Percentiles rank a stretch among this genome's conserved stretches.
These are phyloP conservation scores for Actinomortierella ambigua DNA, from an alignment of 371 early-diverging fungal genomes.

Conservation along the genomic window DNA sequence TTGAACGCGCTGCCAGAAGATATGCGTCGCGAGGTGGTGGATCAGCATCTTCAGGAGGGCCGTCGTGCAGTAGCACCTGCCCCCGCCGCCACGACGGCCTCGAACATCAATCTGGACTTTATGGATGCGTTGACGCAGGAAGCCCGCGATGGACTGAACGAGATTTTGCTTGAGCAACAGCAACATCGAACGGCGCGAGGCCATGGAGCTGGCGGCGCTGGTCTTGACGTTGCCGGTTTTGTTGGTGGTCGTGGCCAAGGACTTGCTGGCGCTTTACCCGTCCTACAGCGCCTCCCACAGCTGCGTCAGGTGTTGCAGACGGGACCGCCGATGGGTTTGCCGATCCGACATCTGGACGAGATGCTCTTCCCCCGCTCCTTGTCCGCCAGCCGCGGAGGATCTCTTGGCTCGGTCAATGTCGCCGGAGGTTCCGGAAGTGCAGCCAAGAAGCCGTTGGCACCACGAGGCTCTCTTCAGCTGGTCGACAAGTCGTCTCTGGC, in stretches of 20 bases:
- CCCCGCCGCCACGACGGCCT: conserved; percentile 28
- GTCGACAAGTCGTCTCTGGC: conserved; percentile 84
- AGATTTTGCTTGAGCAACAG: conserved; percentile 58
- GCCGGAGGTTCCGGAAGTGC: conserved; percentile 15
- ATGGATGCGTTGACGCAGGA: conserved; percentile 82
- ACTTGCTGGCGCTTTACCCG: conserved; percentile 10
- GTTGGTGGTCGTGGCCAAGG: conserved; percentile 17
- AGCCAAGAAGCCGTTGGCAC: conserved; percentile 52
- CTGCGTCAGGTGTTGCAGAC: conserved; percentile 32
- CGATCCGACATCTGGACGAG: conserved; percentile 21
- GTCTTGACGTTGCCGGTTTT: conserved; percentile 21
- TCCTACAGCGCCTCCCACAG: conserved; percentile 24
- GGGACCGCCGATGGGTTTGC: conserved; percentile 9
- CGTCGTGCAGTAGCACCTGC: conserved; percentile 38
- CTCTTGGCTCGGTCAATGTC: conserved; percentile 27
- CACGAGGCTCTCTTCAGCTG: conserved; percentile 76
- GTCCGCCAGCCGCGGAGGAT: conserved; percentile 14
- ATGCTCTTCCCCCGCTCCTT: conserved; percentile 5
- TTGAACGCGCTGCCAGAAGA: conserved; percentile 96
- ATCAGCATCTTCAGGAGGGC: conserved; percentile 71
- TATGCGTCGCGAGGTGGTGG: conserved; percentile 89
- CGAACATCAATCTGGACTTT: conserved; percentile 72
- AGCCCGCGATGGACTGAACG: conserved; percentile 79
- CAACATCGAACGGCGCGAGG: conserved; percentile 49
- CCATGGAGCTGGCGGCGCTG: conserved; percentile 10